Base-by-base conservation (phyloP, 2,329 filamentous ascomycete species). In the Nemania serpens region DNA sequence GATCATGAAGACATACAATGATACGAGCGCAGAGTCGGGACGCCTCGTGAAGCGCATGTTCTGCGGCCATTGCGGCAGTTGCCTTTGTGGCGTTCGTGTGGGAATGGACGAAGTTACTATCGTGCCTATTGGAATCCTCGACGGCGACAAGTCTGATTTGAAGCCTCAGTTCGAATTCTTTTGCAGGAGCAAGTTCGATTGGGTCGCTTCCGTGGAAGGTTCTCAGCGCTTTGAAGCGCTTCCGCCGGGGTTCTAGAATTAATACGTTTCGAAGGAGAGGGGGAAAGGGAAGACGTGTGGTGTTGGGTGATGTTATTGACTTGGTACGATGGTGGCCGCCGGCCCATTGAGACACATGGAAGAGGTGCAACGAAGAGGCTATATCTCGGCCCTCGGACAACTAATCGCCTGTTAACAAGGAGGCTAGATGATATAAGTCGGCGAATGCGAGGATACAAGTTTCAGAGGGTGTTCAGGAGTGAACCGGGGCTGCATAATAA, bases 41-140 rank as follows among this genome's bases (percentile, higher is more conserved):
- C 17, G 22, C 12, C 41, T 58, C 2, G 58, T 70, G 11, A 11
- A 46, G 25, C 64, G 67, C 36, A 63, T 58, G 6, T 70, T 70
- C 58, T 70, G 69, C 60, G 62, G 65, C 29, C 58, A 46, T 17
- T 70, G 69, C 62, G 69, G 69, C 48, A 58, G 63, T 11, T 55
- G 59, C 15, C 45, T 69, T 9, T 51, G 22, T 11, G 34, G 34
- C 20, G 17, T 41, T 11, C 13, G 18, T 7, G 11, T 18, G 37
- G 36, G n/a, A 1, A 9, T 2, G 1, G 49, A 34, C 3, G 55
- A 45, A 1, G 5, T 22, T n/a, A 9, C 53, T 47, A 41, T 58
- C n/a, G 37, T 71, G 18, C 61, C 69, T 15, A 25, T 61, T n/a
- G 70, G 67, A 37, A 54, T 70, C 49, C 47, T 71, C 41, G 67